Percentiles rank a stretch among this genome's conserved stretches.
Evolutionary conservation across 768 basidiomycete species (phyloP).

Genomic region (Daedaleopsis sinensis): DNA sequence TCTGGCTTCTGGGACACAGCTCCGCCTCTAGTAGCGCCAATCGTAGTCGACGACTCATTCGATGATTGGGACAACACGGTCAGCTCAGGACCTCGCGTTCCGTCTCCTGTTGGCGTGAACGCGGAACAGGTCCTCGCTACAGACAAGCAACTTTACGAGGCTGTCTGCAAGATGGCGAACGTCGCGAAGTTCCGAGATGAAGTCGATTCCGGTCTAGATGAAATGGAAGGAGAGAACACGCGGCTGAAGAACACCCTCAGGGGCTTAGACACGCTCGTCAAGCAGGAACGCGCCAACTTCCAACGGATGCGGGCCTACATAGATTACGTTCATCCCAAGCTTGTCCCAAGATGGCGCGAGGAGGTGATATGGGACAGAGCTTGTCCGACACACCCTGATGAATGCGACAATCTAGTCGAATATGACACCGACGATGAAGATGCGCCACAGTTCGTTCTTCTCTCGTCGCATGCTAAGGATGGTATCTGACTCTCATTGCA

Average conservation of each 20-base stretch:
- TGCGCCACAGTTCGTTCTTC: neutral
- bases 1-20: neutral
- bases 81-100: neutral
- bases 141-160: slow-evolving; percentile 2
- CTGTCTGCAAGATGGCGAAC: slow-evolving; percentile 9
- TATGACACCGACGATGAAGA: slow-evolving; percentile 14
- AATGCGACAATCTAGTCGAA: slow-evolving; percentile 5
- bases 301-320: slow-evolving; percentile 9
- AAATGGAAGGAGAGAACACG: neutral
- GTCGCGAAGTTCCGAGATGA: slow-evolving; percentile 2
- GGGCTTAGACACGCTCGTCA: slow-evolving; percentile 5
- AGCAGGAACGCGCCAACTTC: slow-evolving; percentile 10
- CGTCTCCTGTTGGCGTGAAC: neutral
- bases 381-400: slow-evolving; percentile 1
- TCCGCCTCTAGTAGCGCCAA: neutral
- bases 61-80: neutral
- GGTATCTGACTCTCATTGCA: neutral
- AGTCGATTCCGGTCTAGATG: neutral
- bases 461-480: neutral
- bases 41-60: neutral
- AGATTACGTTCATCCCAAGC: slow-evolving; percentile 4
- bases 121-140: neutral
- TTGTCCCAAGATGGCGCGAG: slow-evolving; percentile 6
- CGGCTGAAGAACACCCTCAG: too few relatives aligned
- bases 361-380: slow-evolving; percentile 13